These are phyloP conservation scores for Eimeria falciformis DNA, from an alignment of 169 alveolate species.

Conservation along the genomic window DNA sequence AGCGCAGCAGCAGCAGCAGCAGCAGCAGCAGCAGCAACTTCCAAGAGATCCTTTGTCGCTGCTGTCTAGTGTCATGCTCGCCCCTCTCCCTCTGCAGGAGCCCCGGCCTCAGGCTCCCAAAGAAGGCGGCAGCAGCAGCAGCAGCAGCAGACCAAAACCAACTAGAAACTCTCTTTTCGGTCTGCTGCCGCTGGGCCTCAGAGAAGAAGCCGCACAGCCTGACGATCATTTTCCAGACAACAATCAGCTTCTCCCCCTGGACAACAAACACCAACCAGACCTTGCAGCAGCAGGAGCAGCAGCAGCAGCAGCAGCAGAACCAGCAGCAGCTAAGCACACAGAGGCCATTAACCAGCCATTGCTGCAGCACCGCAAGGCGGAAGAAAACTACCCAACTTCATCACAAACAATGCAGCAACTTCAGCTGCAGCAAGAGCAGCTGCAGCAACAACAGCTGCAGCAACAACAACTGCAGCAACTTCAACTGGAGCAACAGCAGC, in stretches of 20 bases:
- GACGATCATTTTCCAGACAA: no score
- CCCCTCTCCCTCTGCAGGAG: constrained; percentile 26
- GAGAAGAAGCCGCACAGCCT: neutral
- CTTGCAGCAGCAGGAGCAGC: constrained; percentile 44
- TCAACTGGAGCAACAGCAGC: neutral
- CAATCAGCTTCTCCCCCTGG: no score
- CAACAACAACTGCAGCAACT: neutral
- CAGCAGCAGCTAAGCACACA: neutral
- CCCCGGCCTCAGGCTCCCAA: no score
- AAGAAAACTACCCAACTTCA: no score
- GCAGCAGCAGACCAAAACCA: constrained; percentile 1
- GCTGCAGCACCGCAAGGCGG: constrained; percentile 32
- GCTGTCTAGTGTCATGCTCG: constrained; percentile 11
- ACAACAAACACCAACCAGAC: no score
- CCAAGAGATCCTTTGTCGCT: neutral
- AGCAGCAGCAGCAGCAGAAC: neutral
- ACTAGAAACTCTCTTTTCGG: neutral
- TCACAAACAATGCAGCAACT: neutral
- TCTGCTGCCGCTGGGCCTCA: neutral
- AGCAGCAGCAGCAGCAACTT: neutral
- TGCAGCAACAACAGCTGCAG: neutral
- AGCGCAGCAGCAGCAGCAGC: constrained; percentile 53
- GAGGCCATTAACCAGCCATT: neutral
- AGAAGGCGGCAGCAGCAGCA: constrained; percentile 21
- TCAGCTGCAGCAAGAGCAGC: constrained; percentile 3